Base-by-base conservation (phyloP, 148 eudicot genomes). In the Suaeda aralocaspica region DNA sequence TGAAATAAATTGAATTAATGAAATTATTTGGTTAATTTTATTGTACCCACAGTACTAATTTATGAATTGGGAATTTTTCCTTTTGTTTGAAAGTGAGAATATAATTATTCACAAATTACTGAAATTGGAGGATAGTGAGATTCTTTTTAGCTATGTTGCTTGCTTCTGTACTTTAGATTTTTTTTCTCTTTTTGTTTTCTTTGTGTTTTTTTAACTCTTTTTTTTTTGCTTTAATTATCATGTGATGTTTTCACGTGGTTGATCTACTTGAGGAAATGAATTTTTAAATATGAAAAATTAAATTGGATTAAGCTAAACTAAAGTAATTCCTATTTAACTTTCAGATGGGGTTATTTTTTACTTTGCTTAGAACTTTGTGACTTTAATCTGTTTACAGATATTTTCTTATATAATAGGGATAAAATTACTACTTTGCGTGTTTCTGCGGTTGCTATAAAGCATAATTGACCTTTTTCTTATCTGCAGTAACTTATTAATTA, bases 221-320 rank as follows among this genome's bases (percentile, higher is more conserved):
- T n/a, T n/a, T 24, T 1, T 31, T 55, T 59, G 58, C 69, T 73
- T 58, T 73, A 60, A 36, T 70, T 59, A 46, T 26, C 73, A 55
- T 72, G 74, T 80, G 83, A 76, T 77, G 84, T 79, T 74, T 77
- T 78, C 80, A 74, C 79, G 53, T 74, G 77, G 77, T 46, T 59
- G 63, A 71, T 72, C 72, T 68, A 28, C 59, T 73, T 21, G 68
- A 36, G 46, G 28, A 19, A 10, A 33, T 4, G 60, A 57, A 70
- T 15, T 56, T 24, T 9, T 7, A 9, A 3, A 36, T 29, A 6
- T 51, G 11, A 45, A 61, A n/a, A n/a, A n/a, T n/a, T n/a, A n/a
- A n/a, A n/a, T 19, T 6, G 3, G 21, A 41, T 36, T 21, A 19
- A 6, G 11, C 44, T 19, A 6, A 44, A 15, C 46, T 8, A 22